Percentiles rank a stretch among this genome's conserved stretches.
Evolutionary conservation across 768 basidiomycete genomes (phyloP).

Genomic region (Termitomyces sp.): DNA sequence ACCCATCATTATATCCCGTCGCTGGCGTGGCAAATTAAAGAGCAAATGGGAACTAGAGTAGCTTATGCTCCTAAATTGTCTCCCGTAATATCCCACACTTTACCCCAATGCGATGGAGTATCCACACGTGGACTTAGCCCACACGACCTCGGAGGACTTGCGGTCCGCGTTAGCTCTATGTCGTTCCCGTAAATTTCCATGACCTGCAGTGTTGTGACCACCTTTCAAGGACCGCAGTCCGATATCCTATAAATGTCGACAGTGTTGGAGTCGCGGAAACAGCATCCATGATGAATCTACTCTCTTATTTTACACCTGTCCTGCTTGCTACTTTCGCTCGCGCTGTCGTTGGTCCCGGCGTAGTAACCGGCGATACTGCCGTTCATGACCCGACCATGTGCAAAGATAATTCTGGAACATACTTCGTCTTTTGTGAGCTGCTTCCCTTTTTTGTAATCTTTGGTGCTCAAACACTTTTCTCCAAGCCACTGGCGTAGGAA

Average conservation of each 20-base stretch:
- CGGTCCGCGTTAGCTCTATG: slow-evolving; percentile 6
- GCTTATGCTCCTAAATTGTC: neutral
- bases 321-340: slow-evolving; percentile 6
- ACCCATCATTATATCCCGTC: neutral
- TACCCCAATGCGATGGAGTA: neutral
- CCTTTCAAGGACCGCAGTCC: neutral
- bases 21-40: neutral
- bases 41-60: neutral
- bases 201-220: neutral
- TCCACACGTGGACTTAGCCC: slow-evolving; percentile 1
- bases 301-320: slow-evolving; percentile 5
- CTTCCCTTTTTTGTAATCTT: neutral
- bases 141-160: slow-evolving; percentile 2
- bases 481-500: slow-evolving; percentile 38
- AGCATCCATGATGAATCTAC: slow-evolving; percentile 7
- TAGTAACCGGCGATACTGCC: slow-evolving; percentile 35
- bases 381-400: slow-evolving; percentile 48
- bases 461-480: neutral
- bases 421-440: slow-evolving; percentile 42
- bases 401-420: slow-evolving; percentile 40
- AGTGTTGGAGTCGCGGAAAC: neutral
- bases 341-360: slow-evolving; percentile 28
- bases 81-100: neutral
- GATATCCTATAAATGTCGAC: slow-evolving; percentile 5
- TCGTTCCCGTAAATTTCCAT: neutral